These are phyloP conservation scores for Drechslerella coelobrocha DNA, from an alignment of 2,329 filamentous ascomycete genomes.

Conservation along the genomic window DNA sequence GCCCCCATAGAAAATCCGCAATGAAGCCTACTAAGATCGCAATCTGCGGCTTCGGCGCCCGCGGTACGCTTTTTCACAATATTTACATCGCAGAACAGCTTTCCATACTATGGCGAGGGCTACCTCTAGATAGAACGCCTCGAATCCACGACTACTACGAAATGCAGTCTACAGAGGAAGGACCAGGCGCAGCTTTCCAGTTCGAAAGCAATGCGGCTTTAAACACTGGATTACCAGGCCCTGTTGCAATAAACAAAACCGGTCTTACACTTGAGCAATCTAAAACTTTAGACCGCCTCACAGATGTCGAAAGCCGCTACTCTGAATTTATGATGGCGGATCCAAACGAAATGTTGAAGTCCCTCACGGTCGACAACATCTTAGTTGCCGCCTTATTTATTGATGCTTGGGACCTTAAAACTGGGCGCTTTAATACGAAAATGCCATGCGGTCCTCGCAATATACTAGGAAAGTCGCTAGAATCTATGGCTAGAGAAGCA, in stretches of 20 bases:
- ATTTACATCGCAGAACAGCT: constrained; percentile 8
- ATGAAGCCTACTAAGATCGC: constrained; percentile 10
- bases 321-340: neutral
- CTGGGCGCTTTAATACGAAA: neutral
- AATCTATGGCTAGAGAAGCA: constrained; percentile 4
- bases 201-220: constrained; percentile 3
- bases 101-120: neutral
- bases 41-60: constrained; percentile 6
- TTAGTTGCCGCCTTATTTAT: constrained; percentile 1
- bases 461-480: neutral
- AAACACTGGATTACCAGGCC: neutral
- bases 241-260: neutral
- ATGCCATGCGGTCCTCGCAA: neutral
- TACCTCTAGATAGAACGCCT: constrained; percentile 6
- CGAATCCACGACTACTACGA: constrained; percentile 14
- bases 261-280: constrained; percentile 3
- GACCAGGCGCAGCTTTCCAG: neutral
- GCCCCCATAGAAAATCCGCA: no score
- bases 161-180: neutral
- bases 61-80: constrained; percentile 1
- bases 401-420: neutral
- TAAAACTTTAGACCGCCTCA: neutral
- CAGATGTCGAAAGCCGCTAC: neutral
- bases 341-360: neutral
- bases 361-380: neutral